Evolutionary conservation across 768 basidiomycete species (phyloP).

Genomic region (Lanmaoa rubissima): DNA sequence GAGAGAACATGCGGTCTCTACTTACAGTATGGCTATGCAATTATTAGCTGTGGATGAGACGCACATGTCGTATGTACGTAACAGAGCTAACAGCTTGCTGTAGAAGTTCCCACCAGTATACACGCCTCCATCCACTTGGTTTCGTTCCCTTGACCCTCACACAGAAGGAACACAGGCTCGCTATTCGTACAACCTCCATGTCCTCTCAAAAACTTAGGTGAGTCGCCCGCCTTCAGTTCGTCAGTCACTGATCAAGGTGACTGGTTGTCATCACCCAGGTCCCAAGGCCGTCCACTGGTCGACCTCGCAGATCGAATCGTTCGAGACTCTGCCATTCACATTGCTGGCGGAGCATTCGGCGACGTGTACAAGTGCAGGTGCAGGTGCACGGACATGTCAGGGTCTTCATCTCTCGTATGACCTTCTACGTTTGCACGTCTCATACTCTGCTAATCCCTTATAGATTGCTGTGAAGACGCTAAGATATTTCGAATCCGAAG

Average conservation of each 20-base stretch:
- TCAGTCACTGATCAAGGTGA: background rate
- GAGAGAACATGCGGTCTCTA: too few species aligned
- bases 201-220: background rate
- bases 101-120: too few species aligned
- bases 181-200: background rate
- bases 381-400: background rate
- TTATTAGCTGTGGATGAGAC: too few species aligned
- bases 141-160: background rate
- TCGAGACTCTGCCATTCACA: background rate
- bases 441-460: background rate
- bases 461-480: background rate
- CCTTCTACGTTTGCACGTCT: background rate
- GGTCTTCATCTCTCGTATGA: background rate
- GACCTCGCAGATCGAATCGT: conserved; percentile 3
- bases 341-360: background rate
- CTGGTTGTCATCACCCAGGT: background rate
- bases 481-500: background rate
- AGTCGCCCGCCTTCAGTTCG: background rate
- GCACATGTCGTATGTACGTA: too few species aligned
- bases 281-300: background rate
- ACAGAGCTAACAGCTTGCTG: too few species aligned
- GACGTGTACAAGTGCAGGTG: conserved; percentile 8
- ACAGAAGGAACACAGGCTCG: background rate
- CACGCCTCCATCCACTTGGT: background rate
- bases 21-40: too few species aligned